Conservation (phyloP, 805 yeast genomes). For the Torulaspora franciscae region DNA sequence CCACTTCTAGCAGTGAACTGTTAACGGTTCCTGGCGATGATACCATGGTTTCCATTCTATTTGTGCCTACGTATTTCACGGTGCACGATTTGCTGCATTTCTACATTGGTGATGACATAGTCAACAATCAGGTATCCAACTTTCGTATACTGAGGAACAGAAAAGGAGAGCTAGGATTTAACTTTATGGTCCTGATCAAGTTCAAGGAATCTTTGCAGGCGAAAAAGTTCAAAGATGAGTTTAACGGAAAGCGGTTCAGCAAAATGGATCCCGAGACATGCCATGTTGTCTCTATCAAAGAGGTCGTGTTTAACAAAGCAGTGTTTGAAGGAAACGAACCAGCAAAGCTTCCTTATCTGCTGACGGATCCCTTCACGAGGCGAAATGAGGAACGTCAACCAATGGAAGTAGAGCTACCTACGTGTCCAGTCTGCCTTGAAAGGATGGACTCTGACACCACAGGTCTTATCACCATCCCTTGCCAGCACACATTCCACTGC, state of each 20-base stretch:
- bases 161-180: constrained; percentile 47
- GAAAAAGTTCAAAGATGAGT: constrained; percentile 56
- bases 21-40: constrained; percentile 46
- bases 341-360: constrained; percentile 56
- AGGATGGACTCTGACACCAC: constrained; percentile 76
- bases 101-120: constrained; percentile 54
- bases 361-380: constrained; percentile 68
- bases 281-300: constrained; percentile 65
- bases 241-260: constrained; percentile 70
- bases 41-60: constrained; percentile 72
- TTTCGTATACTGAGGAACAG: constrained; percentile 66
- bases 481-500: constrained; percentile 92
- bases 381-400: constrained; percentile 23
- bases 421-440: constrained; percentile 90
- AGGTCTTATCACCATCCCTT: constrained; percentile 81
- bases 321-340: constrained; percentile 20
- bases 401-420: constrained; percentile 60
- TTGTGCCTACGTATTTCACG: constrained; percentile 82
- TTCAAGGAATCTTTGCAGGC: constrained; percentile 56
- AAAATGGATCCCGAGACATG: constrained; percentile 88
- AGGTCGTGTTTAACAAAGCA: constrained; percentile 43
- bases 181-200: constrained; percentile 70
- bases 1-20: constrained; percentile 13
- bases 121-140: constrained; percentile 55
- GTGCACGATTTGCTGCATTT: constrained; percentile 80